These are phyloP conservation scores for Xanthoconium stramineum DNA, from an alignment of 768 basidiomycete genomes.

Conservation along the genomic window DNA sequence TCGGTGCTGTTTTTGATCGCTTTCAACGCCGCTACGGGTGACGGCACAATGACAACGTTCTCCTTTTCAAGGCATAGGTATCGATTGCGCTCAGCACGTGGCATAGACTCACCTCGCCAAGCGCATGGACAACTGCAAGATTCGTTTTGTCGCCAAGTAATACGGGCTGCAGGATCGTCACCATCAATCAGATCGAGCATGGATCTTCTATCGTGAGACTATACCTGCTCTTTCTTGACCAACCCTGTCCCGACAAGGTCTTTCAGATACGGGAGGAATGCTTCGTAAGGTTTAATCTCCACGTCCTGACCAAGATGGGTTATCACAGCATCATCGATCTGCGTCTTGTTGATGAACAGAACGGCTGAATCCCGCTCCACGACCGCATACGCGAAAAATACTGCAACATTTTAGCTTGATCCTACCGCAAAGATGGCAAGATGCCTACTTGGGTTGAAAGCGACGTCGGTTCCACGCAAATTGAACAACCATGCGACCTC, in stretches of 20 bases:
- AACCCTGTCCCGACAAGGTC: slow-evolving; percentile 39
- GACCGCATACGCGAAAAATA: slow-evolving; percentile 91
- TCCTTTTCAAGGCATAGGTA: slow-evolving; percentile 36
- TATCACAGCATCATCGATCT: slow-evolving; percentile 40
- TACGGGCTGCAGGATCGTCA: slow-evolving; percentile 50
- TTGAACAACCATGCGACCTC: slow-evolving; percentile 96
- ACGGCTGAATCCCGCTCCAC: slow-evolving; percentile 55
- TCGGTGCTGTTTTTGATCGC: slow-evolving; percentile 79
- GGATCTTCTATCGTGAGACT: slow-evolving; percentile 3
- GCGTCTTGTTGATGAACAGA: slow-evolving; percentile 64
- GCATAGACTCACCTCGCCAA: slow-evolving; percentile 54
- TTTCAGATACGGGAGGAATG: slow-evolving; percentile 63
- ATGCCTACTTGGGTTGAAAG: slow-evolving; percentile 68
- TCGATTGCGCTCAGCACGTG: background rate
- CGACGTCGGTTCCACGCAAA: slow-evolving; percentile 88
- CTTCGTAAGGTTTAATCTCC: slow-evolving; percentile 65
- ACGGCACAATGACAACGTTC: slow-evolving; percentile 58
- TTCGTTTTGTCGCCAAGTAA: slow-evolving; percentile 76
- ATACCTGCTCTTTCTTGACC: slow-evolving; percentile 33
- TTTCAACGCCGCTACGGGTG: slow-evolving; percentile 78
- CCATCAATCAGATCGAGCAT: background rate
- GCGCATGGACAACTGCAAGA: slow-evolving; percentile 75
- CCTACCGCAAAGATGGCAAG: background rate
- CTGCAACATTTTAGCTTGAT: slow-evolving; percentile 32
- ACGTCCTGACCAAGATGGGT: slow-evolving; percentile 56